Base-by-base conservation (phyloP, 768 basidiomycete species). In the Sistotremastrum niveocremeum region DNA sequence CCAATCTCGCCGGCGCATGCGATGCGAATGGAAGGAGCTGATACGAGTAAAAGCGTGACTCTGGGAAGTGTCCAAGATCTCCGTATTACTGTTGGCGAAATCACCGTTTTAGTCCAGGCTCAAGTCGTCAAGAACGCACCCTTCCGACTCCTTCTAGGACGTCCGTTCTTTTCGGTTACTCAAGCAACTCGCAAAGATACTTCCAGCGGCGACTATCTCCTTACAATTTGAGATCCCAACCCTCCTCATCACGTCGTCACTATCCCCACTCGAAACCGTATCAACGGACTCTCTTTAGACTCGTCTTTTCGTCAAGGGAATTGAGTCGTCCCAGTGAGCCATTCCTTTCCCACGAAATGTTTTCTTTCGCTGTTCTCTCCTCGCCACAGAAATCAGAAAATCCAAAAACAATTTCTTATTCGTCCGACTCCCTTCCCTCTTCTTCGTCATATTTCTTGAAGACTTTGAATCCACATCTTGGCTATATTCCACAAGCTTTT, bases 71-170 rank as follows among this genome's bases (percentile, higher is more conserved):
- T 49, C 3, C 35, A 51, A 20, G 45, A 53, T 29, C 29, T 51
- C 0, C 41, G 45, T 10, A 12, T 53, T 4, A 33, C 6, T 2
- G 41, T 53, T 33, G 41, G 32, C 6, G 43, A 33, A 4, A 42
- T 51, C 6, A 28, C 31, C 0, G 6, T 53, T 8, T 35, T 31
- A 4, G 28, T 51, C 9, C 52, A 53, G 31, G 41, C 41, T 1
- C 51, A 47, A n/a, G 47, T 53, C 4, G 44, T 53, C 29, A 20
- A 53, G n/a, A 38, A 48, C 5, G 46, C 51, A 1, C 52, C 52
- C 8, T 51, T 48, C 20, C 29, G 34, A 4, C 41, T 53, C 4
- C 31, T 53, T 3, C 39, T 53, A 7, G 52, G 52, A 0, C 37
- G 46, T 4, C 52, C 52, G 0, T 53, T 53, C 50, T 48, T 48